Percentiles rank a stretch among this genome's conserved stretches.
These are phyloP conservation scores for Lasiosphaeris hirsuta DNA, from an alignment of 495 filamentous ascomycete genomes.

Conservation along the genomic window DNA sequence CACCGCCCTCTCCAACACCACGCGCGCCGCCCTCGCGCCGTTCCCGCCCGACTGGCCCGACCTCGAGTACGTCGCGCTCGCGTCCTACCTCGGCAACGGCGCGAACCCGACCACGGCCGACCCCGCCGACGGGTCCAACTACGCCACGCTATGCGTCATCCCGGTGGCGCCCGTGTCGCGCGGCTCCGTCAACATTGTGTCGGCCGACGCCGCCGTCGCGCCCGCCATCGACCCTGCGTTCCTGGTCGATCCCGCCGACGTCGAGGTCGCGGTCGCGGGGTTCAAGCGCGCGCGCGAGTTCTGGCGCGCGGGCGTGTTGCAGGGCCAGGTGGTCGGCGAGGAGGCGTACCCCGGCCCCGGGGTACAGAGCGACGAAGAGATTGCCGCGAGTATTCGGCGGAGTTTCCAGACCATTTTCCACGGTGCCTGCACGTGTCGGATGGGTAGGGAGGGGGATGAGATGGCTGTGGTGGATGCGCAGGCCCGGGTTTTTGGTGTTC, in stretches of 20 bases:
- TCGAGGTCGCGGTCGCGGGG: constrained; percentile 40
- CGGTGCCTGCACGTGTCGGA: constrained; percentile 50
- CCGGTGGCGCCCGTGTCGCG: constrained; percentile 47
- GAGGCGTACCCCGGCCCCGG: constrained; percentile 31
- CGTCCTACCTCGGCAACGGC: constrained; percentile 22
- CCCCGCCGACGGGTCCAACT: constrained; percentile 36
- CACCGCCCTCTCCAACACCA: constrained; percentile 17
- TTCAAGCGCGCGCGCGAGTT: constrained; percentile 41
- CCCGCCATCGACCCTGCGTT: constrained; percentile 49
- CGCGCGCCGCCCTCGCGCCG: constrained; percentile 30
- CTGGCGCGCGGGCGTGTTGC: not conserved
- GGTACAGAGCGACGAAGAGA: constrained; percentile 45
- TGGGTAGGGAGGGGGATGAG: constrained; percentile 43
- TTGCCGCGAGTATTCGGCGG: constrained; percentile 39
- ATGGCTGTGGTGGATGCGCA: constrained; percentile 55
- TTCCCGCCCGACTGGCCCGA: constrained; percentile 59
- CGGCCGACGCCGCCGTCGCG: constrained; percentile 34
- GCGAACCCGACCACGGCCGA: constrained; percentile 30
- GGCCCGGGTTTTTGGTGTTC: constrained; percentile 52
- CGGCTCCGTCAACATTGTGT: constrained; percentile 53
- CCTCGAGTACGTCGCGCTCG: constrained; percentile 34
- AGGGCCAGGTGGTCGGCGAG: not conserved
- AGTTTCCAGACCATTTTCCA: constrained; percentile 47
- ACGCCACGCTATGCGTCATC: constrained; percentile 25
- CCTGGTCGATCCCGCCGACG: constrained; percentile 43